Conservation (phyloP, 139 green algal genomes). For the Spirogloea muscicola region DNA sequence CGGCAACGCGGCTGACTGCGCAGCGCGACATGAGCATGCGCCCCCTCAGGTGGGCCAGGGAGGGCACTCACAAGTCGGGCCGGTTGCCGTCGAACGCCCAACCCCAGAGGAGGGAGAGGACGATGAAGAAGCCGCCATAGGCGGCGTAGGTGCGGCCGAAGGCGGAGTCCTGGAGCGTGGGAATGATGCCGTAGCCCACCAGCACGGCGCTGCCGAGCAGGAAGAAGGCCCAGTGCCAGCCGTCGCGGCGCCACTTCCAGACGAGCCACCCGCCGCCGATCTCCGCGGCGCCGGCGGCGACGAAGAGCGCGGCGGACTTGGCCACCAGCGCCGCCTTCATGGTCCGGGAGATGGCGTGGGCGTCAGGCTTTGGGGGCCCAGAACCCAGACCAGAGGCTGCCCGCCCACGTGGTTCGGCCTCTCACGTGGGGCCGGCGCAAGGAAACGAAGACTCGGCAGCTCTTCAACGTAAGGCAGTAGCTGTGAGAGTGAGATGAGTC, state of each 20-base stretch:
- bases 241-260: slow-evolving; percentile 63
- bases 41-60: too few species aligned
- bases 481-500: too few species aligned
- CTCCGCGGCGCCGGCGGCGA: slow-evolving; percentile 65
- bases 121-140: slow-evolving; percentile 86
- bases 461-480: too few species aligned
- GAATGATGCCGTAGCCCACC: slow-evolving; percentile 71
- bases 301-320: slow-evolving; percentile 53
- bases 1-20: too few species aligned
- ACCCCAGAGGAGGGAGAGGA: slow-evolving; percentile 77
- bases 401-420: too few species aligned
- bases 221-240: slow-evolving; percentile 37
- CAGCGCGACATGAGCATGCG: too few species aligned
- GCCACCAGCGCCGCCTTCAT: background rate
- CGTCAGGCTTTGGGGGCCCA: too few species aligned
- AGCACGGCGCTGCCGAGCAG: slow-evolving; percentile 50
- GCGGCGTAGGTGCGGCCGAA: slow-evolving; percentile 72
- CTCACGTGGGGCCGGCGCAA: too few species aligned
- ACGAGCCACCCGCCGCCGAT: slow-evolving; percentile 84
- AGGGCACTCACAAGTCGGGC: too few species aligned
- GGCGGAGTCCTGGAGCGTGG: slow-evolving; percentile 67
- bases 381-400: too few species aligned
- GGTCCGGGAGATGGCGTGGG: too few species aligned
- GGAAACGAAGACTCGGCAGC: too few species aligned
- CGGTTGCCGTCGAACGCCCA: slow-evolving; percentile 54